Evolutionary conservation across 495 filamentous ascomycete species (phyloP).

Genomic region (Hypomontagnella monticulosa): DNA sequence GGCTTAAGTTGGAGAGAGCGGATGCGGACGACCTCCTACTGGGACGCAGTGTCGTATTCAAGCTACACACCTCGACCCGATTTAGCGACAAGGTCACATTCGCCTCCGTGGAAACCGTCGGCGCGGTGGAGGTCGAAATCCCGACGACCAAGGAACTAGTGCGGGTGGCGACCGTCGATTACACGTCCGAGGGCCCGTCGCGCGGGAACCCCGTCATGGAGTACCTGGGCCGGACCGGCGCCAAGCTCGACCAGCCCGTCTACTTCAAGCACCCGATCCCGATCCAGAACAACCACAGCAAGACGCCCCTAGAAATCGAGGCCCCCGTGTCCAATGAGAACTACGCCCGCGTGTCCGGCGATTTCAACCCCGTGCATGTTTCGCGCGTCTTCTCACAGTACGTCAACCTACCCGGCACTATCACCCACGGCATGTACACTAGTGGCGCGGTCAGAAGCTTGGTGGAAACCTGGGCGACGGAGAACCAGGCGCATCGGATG

Average conservation of each 20-base stretch:
- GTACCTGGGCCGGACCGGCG: constrained; percentile 82
- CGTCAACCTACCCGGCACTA: constrained; percentile 83
- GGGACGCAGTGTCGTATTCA: constrained; percentile 85
- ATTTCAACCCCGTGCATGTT: constrained; percentile 92
- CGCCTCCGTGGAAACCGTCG: constrained; percentile 81
- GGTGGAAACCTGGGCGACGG: constrained; percentile 92
- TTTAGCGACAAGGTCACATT: constrained; percentile 87
- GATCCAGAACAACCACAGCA: constrained; percentile 67
- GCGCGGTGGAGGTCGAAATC: constrained; percentile 84
- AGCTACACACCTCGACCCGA: constrained; percentile 77
- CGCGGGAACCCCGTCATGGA: constrained; percentile 89
- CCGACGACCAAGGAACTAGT: constrained; percentile 83
- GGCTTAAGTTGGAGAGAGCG: constrained; percentile 72
- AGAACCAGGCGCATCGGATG: constrained; percentile 88
- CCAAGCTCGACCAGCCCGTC: constrained; percentile 86
- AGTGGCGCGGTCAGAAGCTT: constrained; percentile 86
- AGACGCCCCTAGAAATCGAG: constrained; percentile 77
- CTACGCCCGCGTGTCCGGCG: constrained; percentile 86
- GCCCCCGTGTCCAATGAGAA: constrained; percentile 87
- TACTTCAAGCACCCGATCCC: constrained; percentile 89
- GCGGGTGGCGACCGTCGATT: constrained; percentile 85
- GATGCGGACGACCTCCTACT: constrained; percentile 78
- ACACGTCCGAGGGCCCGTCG: constrained; percentile 72
- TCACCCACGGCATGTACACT: constrained; percentile 92
- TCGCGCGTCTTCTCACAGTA: constrained; percentile 86